phyloP scores from a whole-genome alignment of 1,139 yeast genomes.

The Suhomyces anneliseae region DNA sequence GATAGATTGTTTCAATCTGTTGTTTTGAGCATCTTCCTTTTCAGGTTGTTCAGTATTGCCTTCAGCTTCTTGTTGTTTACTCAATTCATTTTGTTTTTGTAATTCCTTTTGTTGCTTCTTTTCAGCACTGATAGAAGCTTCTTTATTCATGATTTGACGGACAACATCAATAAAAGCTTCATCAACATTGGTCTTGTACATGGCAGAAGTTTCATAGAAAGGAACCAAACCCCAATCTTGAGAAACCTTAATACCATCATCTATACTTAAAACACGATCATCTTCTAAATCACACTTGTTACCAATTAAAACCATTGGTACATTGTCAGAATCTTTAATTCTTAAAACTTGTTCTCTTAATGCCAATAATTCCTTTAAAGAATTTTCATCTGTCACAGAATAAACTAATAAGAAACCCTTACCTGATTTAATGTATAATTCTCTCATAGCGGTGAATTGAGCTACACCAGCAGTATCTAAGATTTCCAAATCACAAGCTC shows the following conservation, averaged over 20 bases:
- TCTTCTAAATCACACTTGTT: conserved; percentile 80
- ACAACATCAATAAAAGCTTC: conserved; percentile 90
- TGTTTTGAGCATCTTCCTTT: conserved; percentile 10
- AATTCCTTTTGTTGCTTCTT: conserved; percentile 48
- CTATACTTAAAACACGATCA: conserved; percentile 73
- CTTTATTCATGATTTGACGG: conserved; percentile 80
- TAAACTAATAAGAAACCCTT: conserved; percentile 64
- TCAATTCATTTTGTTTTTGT: conserved; percentile 28
- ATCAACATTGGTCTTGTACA: conserved; percentile 85
- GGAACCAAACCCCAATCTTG: conserved; percentile 87
- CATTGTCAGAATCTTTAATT: conserved; percentile 76
- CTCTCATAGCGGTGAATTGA: conserved; percentile 57
- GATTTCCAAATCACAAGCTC: conserved; percentile 79
- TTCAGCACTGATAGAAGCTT: conserved; percentile 47
- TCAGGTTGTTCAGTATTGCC: conserved; percentile 1
- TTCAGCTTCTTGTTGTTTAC: conserved; percentile 5
- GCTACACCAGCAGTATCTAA: conserved; percentile 56
- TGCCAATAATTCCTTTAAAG: conserved; percentile 77
- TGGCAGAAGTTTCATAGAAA: conserved; percentile 92
- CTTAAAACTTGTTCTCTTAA: conserved; percentile 86
- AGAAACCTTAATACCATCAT: conserved; percentile 81
- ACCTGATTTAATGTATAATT: conserved; percentile 59
- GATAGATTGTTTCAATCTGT: conserved; percentile 17
- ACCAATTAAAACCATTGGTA: conserved; percentile 86
- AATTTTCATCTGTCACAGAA: conserved; percentile 83